Evolutionary conservation across 2,329 filamentous ascomycete genomes (phyloP).

Genomic region (Metarhizium brunneum): DNA sequence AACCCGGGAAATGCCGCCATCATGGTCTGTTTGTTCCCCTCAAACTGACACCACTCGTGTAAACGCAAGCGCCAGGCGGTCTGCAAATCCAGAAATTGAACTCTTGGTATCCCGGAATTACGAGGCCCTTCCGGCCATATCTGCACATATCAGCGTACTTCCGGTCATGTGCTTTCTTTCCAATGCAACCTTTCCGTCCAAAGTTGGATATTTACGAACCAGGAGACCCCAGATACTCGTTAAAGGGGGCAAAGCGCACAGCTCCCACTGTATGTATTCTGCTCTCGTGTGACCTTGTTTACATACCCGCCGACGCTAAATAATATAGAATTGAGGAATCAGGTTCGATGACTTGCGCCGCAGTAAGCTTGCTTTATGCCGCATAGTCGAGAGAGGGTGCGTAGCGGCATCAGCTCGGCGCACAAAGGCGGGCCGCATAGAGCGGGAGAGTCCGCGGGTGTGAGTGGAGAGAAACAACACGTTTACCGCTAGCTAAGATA

Average conservation of each 20-base stretch:
- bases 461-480: background rate
- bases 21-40: too few relatives aligned
- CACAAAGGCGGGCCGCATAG: conserved; percentile 3
- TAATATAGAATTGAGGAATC: background rate
- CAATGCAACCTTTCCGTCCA: background rate
- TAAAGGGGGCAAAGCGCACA: too few relatives aligned
- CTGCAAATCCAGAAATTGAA: background rate
- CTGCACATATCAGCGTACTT: background rate
- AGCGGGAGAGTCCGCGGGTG: background rate
- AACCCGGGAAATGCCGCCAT: too few relatives aligned
- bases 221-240: too few relatives aligned
- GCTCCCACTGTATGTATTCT: background rate
- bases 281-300: background rate
- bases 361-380: background rate
- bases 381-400: background rate
- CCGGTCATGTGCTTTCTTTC: background rate
- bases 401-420: conserved; percentile 3
- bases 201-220: too few relatives aligned
- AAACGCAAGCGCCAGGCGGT: background rate
- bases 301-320: conserved; percentile 10
- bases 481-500: too few relatives aligned
- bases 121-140: background rate
- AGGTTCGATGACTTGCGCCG: too few relatives aligned
- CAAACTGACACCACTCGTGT: background rate
- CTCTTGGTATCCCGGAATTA: background rate